Conservation (phyloP, 179 eudicot genomes). For the Patellifolia procumbens region DNA sequence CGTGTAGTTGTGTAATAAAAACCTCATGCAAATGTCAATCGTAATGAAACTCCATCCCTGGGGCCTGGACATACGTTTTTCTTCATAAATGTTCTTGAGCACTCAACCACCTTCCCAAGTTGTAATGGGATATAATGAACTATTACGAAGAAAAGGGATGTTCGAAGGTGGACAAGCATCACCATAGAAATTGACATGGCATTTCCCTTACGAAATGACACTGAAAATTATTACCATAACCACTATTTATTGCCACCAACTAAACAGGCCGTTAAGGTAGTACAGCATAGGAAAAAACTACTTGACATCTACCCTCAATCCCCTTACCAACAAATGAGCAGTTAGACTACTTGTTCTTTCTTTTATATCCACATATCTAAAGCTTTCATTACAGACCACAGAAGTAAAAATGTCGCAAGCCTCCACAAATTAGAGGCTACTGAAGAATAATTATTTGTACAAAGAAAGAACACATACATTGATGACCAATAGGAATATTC, state of each 20-base stretch:
- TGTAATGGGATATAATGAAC: neutral
- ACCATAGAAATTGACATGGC: neutral
- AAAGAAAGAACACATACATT: conserved; percentile 46
- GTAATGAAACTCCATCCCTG: no score
- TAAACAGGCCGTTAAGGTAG: no score
- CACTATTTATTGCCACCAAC: neutral
- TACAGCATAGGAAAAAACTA: neutral
- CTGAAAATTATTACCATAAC: neutral
- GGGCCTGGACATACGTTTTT: no score
- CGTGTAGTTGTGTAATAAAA: neutral
- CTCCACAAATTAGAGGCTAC: neutral
- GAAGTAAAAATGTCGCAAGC: conserved; percentile 5
- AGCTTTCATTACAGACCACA: neutral
- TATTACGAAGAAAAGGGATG: neutral
- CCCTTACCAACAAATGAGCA: neutral
- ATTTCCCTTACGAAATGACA: neutral
- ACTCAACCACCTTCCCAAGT: no score
- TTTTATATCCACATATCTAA: neutral
- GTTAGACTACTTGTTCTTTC: neutral
- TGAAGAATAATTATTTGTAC: neutral
- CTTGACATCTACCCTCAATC: neutral
- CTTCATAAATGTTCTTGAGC: no score
- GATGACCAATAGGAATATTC: conserved; percentile 78
- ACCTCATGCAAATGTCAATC: neutral
- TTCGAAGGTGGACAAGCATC: neutral